A percentile compares a stretch with the other conserved stretches of the same genome.
These are phyloP conservation scores for Geosmithia morbida DNA, from an alignment of 2,329 filamentous ascomycete species.

Conservation along the genomic window DNA sequence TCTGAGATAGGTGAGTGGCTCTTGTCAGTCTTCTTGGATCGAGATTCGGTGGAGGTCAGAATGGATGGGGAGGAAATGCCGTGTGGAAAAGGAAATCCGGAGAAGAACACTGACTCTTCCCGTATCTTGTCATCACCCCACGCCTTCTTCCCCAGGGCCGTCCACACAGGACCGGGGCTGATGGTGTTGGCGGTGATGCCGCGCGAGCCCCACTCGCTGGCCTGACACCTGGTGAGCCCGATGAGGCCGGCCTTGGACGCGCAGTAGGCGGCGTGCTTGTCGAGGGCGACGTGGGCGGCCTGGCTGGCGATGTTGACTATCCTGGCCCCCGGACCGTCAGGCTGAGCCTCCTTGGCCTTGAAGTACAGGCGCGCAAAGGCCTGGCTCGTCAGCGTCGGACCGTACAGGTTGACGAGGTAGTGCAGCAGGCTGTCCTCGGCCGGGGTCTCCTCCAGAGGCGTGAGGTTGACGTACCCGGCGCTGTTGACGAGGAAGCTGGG, in stretches of 20 bases:
- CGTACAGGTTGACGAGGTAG: conserved; percentile 5
- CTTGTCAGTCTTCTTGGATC: no score
- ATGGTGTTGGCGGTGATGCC: conserved; percentile 5
- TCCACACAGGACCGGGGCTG: conserved; percentile 4
- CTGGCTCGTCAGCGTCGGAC: conserved; percentile 4
- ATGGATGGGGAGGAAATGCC: no score
- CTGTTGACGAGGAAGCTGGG: conserved; percentile 4
- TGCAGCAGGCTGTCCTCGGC: conserved; percentile 4
- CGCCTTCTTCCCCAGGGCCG: conserved; percentile 5
- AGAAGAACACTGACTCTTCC: conserved; percentile 2
- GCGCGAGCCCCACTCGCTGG: conserved; percentile 3
- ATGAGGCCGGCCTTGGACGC: conserved; percentile 5
- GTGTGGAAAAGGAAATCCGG: no score
- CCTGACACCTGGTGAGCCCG: conserved; percentile 5
- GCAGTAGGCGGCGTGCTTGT: conserved; percentile 5
- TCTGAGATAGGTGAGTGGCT: neutral
- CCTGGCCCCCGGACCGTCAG: conserved; percentile 3
- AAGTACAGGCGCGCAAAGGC: conserved; percentile 4
- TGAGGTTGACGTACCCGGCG: conserved; percentile 5
- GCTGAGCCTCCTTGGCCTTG: neutral
- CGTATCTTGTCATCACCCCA: conserved; percentile 5
- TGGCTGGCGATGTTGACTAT: conserved; percentile 5
- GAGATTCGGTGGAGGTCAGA: no score
- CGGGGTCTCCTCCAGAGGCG: conserved; percentile 3
- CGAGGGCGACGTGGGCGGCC: conserved; percentile 5